Evolutionary conservation across 768 basidiomycete genomes (phyloP).

Genomic region (Podaxis sp.): DNA sequence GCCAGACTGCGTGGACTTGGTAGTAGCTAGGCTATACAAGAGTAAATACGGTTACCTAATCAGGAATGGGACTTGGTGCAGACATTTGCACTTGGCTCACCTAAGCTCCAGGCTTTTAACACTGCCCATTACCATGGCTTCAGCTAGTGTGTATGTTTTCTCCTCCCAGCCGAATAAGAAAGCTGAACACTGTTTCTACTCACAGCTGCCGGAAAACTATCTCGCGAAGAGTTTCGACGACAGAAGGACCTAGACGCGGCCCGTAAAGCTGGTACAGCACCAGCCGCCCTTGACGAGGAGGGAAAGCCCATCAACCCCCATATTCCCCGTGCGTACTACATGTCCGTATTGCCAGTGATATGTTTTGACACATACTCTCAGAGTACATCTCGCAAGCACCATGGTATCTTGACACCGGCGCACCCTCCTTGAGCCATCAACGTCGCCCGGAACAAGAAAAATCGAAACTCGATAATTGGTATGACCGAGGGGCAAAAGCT

Average conservation of each 20-base stretch:
- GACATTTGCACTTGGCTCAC: neutral
- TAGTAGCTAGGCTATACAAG: constrained; percentile 8
- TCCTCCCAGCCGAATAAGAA: neutral
- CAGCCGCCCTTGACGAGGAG: constrained; percentile 93
- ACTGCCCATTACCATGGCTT: constrained; percentile 17
- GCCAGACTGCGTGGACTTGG: constrained; percentile 11
- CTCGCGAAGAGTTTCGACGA: constrained; percentile 90
- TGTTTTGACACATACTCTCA: constrained; percentile 28
- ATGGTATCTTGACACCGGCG: constrained; percentile 97
- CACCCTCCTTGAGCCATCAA: constrained; percentile 93
- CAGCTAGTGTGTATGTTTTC: constrained; percentile 17
- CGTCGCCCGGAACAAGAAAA: constrained; percentile 71
- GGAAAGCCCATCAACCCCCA: constrained; percentile 97
- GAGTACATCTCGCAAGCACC: constrained; percentile 99
- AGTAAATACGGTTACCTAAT: constrained; percentile 14
- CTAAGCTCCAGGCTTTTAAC: neutral
- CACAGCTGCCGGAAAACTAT: constrained; percentile 75
- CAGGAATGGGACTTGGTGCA: neutral
- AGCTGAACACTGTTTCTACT: constrained; percentile 13
- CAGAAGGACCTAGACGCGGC: constrained; percentile 98
- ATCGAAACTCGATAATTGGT: constrained; percentile 85
- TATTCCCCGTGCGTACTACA: constrained; percentile 78
- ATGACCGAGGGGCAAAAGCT: constrained; percentile 80
- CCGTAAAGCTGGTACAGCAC: constrained; percentile 97
- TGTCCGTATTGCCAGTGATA: neutral